Percentiles rank a stretch among this genome's conserved stretches.
These are phyloP conservation scores for Malus sylvestris DNA, from an alignment of 306 rosid species.

Conservation along the genomic window DNA sequence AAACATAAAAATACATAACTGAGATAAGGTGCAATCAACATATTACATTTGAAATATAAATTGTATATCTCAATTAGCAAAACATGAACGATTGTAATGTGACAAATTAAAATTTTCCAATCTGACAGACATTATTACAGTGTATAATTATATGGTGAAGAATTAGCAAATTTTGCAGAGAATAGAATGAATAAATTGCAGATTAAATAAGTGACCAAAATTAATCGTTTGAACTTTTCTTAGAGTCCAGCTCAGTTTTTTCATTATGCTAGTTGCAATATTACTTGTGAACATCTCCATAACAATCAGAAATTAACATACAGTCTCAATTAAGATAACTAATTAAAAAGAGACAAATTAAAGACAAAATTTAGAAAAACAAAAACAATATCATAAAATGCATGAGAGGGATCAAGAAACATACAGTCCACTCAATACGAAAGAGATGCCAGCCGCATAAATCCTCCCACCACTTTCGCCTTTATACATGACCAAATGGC, in stretches of 20 bases:
- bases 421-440: constrained; percentile 86
- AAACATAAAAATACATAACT: background rate
- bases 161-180: background rate
- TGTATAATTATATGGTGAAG: background rate
- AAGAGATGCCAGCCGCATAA: constrained; percentile 80
- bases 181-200: background rate
- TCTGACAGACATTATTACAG: no score
- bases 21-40: background rate
- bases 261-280: background rate
- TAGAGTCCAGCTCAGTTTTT: background rate
- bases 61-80: background rate
- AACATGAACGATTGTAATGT: background rate
- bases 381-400: background rate
- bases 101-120: background rate
- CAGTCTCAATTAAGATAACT: background rate
- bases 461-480: constrained; percentile 88
- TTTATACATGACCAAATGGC: constrained; percentile 81
- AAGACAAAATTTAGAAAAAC: background rate
- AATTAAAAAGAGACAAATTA: background rate
- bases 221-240: background rate
- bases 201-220: background rate
- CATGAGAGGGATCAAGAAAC: constrained; percentile 17
- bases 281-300: background rate
- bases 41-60: background rate
- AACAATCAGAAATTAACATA: background rate